These are phyloP conservation scores for Nigrograna mackinnonii DNA, from an alignment of 2,329 filamentous ascomycete species.

Conservation along the genomic window DNA sequence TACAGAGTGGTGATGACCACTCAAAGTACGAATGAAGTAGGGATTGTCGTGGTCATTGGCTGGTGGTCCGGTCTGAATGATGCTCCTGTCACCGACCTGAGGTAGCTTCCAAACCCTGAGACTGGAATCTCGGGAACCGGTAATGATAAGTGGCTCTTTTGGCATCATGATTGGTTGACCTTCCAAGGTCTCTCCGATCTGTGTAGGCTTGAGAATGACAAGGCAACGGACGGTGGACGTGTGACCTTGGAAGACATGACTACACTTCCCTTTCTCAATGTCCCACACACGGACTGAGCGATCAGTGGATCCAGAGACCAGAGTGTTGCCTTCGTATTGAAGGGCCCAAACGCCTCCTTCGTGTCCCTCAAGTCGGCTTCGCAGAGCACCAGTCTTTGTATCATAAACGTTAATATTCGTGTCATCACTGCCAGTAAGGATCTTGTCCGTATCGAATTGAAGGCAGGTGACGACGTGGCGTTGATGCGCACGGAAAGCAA, in stretches of 20 bases:
- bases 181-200: conserved; percentile 71
- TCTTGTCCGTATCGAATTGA: conserved; percentile 97
- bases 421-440: conserved; percentile 95
- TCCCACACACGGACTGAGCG: conserved; percentile 99
- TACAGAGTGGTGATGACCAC: conserved; percentile 89
- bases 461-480: conserved; percentile 96
- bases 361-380: conserved; percentile 85
- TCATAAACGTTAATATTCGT: conserved; percentile 98
- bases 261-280: conserved; percentile 88
- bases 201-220: conserved; percentile 87
- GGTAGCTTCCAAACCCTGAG: conserved; percentile 94
- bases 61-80: conserved; percentile 78
- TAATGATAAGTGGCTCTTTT: conserved; percentile 93
- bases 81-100: conserved; percentile 73
- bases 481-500: conserved; percentile 95
- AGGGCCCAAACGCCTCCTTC: conserved; percentile 98
- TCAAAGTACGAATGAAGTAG: conserved; percentile 87
- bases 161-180: conserved; percentile 86
- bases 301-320: conserved; percentile 96
- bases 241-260: conserved; percentile 95
- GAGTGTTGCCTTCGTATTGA: conserved; percentile 91
- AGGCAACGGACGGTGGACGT: conserved; percentile 96
- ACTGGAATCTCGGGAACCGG: conserved; percentile 92
- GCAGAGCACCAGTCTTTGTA: conserved; percentile 86
- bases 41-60: conserved; percentile 80